A percentile compares a stretch with the other conserved stretches of the same genome.
Conservation (phyloP, 371 early-diverging fungal species). For the Umbelopsis sp. region DNA sequence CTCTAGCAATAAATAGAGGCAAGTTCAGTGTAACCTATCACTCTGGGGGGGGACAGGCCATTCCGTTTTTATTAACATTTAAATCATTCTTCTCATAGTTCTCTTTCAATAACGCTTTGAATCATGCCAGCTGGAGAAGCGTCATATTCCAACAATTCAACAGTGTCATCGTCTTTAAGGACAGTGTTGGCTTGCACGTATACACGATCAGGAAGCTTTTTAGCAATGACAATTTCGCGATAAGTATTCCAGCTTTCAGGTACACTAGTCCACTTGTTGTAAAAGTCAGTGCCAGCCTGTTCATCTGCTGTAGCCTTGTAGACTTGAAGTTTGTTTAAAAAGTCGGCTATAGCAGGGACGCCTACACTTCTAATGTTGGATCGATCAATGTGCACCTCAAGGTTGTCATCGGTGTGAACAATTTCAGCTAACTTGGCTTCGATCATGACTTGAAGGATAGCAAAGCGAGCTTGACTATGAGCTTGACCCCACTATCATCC, state of each 20-base stretch:
- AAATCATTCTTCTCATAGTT: conserved; percentile 26
- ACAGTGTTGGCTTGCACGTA: conserved; percentile 61
- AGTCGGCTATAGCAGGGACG: conserved; percentile 54
- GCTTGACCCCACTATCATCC: conserved; percentile 59
- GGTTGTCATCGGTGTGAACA: conserved; percentile 30
- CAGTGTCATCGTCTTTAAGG: conserved; percentile 37
- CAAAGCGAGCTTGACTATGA: conserved; percentile 69
- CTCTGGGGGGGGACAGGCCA: not conserved
- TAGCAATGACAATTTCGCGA: conserved; percentile 56
- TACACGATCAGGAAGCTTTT: conserved; percentile 62
- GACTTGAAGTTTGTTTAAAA: conserved; percentile 58
- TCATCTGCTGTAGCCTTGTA: conserved; percentile 66
- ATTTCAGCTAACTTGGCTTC: conserved; percentile 45
- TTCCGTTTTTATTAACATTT: not conserved
- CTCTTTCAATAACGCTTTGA: conserved; percentile 60
- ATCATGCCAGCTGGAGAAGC: conserved; percentile 60
- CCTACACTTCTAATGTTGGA: conserved; percentile 56
- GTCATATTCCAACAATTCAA: conserved; percentile 58
- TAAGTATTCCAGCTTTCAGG: conserved; percentile 48
- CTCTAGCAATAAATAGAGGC: not conserved
- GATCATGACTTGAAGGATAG: conserved; percentile 57
- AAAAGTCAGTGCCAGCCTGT: conserved; percentile 48
- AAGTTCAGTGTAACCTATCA: not conserved
- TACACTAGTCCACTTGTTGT: conserved; percentile 54
- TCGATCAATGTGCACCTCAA: conserved; percentile 54